Evolutionary conservation across 371 early-diverging fungal species (phyloP), one percentile per base, ranked within the genome.

Genomic region (Batrachochytrium dendrobatidis): DNA sequence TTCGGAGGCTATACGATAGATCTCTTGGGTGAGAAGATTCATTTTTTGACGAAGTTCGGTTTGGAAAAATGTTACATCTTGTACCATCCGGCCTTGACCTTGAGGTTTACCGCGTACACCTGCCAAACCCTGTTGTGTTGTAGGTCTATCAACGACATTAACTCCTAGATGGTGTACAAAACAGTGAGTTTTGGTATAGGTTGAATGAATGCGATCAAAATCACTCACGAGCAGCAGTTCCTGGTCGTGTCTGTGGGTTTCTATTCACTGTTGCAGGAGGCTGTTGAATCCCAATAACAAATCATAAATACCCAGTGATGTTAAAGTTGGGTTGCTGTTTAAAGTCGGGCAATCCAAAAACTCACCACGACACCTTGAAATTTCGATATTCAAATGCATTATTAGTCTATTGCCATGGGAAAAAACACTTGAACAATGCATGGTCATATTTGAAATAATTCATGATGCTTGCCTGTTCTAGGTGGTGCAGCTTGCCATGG

Each of bases 51-150:
- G 74, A 18, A 79, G 70, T 50, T 76, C 75, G 46, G 60, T 63
- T 60, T 76, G 76, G 63, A 74, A 79, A 58, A 61, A 79, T 22
- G 76, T 75, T 7, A 35, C 54, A 49, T 79, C 80, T 49, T 79
- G 80, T 33, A 76, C 66, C 56, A 63, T 33, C 17, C 79, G 59
- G 1, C 76, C 80, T 32, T 68, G 61, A 24, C 73, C 72, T 58
- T 69, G 72, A 31, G 34, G 46, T 20, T 54, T 61, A 3, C 61
- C 60, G 56, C 63, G 58, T 20, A 76, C 64, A 18, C 79, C 75
- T 5, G 75, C 75, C 12, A 76, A 52, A 33, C 80, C 80, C 56
- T 79, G 76, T 48, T 76, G 76, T 1, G 80, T 79, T 66, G 72
- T 76, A 3, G 80, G 80, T 25, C 80, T 58, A 33, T 79, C 76